Base-by-base conservation (phyloP, 352 stramenopile species). In the Phytophthora cryptogea region DNA sequence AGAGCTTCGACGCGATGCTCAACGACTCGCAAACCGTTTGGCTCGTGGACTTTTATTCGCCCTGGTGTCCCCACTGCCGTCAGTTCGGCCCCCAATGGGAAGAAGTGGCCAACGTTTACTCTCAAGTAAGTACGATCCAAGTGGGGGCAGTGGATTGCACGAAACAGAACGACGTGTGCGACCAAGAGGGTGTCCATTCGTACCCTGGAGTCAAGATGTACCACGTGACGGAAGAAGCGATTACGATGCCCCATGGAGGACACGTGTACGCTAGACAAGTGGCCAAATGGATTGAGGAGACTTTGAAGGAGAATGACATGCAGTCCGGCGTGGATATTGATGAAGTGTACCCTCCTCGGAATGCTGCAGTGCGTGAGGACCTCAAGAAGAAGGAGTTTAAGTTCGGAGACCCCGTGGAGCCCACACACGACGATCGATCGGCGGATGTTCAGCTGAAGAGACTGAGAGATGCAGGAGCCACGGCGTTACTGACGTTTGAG, bases 31-130 rank as follows among this genome's bases (percentile, higher is more conserved):
- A 80, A 39, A 72, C 76, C 27, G 76, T 89, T 20, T 91, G 81
- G 81, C 36, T 90, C 41, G 74, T 91, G 48, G 78, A 93, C 61
- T 93, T 91, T 57, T 91, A 93, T 64, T 80, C 81, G 26, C 83
- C 83, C 11, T 91, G 79, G 81, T 93, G 83, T 46, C 81, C 81
- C 41, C 81, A 93, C 63, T 93, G 82, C 65, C 74, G 74, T 45
- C 59, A 87, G 23, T 90, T 93, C 41, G 81, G 64, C 11, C 76
- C 81, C 17, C 69, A 86, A 50, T 84, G 72, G 63, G 83, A 91
- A 50, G 72, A 86, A 16, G 67, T 89, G 32, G 78, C 74, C 9
- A 72, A 51, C 10, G 72, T 88, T 40, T 90, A 91, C 50, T 68
- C 55, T 17, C 56, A 72, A 7, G 80, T 68, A 28, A 49, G 60